Evolutionary conservation across 176 grass and related monocot genomes (phyloP).

Genomic region (Tillandsia leiboldiana): DNA sequence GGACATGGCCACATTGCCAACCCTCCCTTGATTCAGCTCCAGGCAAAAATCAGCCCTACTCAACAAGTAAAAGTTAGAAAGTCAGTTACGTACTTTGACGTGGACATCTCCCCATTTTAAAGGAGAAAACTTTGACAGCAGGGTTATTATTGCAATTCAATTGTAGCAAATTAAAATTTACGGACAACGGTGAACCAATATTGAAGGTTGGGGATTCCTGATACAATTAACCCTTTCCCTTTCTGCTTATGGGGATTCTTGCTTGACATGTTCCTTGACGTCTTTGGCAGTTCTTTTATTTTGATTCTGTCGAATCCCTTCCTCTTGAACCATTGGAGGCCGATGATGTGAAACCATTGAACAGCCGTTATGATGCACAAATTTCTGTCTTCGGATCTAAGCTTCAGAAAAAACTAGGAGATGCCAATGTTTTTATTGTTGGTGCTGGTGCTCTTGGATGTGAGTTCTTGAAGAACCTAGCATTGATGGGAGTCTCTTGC

Average conservation of each 20-base stretch:
- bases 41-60: no score
- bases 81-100: no score
- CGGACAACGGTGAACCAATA: no score
- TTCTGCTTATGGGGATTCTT: conserved; percentile 14
- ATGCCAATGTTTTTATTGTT: conserved; percentile 63
- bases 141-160: no score
- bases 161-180: no score
- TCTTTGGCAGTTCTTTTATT: conserved; percentile 64
- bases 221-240: background rate
- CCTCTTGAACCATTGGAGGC: conserved; percentile 45
- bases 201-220: no score
- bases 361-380: conserved; percentile 67
- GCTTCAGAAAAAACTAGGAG: conserved; percentile 69
- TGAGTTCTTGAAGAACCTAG: conserved; percentile 81
- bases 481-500: conserved; percentile 80
- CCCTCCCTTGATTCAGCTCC: no score
- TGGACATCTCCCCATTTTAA: no score
- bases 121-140: no score
- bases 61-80: no score
- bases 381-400: conserved; percentile 80
- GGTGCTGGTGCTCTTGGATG: conserved; percentile 78
- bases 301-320: conserved; percentile 66
- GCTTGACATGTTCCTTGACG: conserved; percentile 3
- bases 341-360: conserved; percentile 56
- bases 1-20: no score